Percentiles rank a stretch among this genome's conserved stretches.
phyloP scores from a whole-genome alignment of 306 rosid species.

The Ziziphus jujuba region DNA sequence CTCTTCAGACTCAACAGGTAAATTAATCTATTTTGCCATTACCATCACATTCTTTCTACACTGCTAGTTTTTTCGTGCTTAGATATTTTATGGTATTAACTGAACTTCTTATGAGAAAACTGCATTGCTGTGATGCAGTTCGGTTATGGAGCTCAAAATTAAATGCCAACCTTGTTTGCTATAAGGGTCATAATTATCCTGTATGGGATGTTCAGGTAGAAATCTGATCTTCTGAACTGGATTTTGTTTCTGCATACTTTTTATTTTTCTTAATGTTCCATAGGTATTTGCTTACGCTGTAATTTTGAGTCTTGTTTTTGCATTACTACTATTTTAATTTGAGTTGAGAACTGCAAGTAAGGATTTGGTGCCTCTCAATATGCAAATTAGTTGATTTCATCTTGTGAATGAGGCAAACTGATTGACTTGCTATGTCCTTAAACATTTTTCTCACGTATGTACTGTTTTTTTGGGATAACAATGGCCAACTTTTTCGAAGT shows the following conservation, averaged over 20 bases:
- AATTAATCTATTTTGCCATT: slow-evolving; percentile 25
- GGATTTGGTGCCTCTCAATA: too few relatives aligned
- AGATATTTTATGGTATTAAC: not conserved
- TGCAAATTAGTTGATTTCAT: too few relatives aligned
- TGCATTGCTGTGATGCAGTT: slow-evolving; percentile 56
- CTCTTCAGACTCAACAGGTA: slow-evolving; percentile 90
- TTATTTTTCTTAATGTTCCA: not conserved
- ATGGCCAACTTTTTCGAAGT: too few relatives aligned
- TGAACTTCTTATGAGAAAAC: slow-evolving; percentile 6
- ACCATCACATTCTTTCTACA: slow-evolving; percentile 17
- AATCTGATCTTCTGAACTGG: slow-evolving; percentile 17
- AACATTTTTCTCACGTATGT: too few relatives aligned
- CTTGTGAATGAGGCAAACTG: too few relatives aligned
- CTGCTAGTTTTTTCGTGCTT: slow-evolving; percentile 4
- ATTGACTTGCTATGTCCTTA: too few relatives aligned
- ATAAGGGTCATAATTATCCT: slow-evolving; percentile 97
- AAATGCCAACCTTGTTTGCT: slow-evolving; percentile 92
- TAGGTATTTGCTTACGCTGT: not conserved
- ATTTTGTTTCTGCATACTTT: slow-evolving; percentile 6
- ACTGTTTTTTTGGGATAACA: too few relatives aligned
- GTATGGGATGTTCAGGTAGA: slow-evolving; percentile 99
- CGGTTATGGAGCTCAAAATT: slow-evolving; percentile 90
- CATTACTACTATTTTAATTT: too few relatives aligned
- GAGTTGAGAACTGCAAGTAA: too few relatives aligned
- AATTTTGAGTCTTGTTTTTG: not conserved